These are phyloP conservation scores for Pseudopyricularia cyperi DNA, from an alignment of 2,329 filamentous ascomycete species.

Conservation along the genomic window DNA sequence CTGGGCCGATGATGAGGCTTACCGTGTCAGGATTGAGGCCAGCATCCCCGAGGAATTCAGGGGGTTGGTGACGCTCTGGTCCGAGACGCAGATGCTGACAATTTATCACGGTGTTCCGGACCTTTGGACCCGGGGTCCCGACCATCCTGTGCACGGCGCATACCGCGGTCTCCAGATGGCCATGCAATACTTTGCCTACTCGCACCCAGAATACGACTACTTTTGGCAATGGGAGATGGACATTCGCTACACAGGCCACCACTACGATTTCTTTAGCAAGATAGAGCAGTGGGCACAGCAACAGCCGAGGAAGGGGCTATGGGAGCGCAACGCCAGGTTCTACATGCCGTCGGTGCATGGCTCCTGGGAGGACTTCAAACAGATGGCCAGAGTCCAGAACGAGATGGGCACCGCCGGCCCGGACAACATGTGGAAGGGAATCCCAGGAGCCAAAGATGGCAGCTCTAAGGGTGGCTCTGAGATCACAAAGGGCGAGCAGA, in stretches of 20 bases:
- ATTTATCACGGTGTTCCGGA: constrained; percentile 83
- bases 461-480: constrained; percentile 19
- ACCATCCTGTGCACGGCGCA: constrained; percentile 76
- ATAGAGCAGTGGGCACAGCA: constrained; percentile 54
- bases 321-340: constrained; percentile 69
- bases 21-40: constrained; percentile 51
- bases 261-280: constrained; percentile 61
- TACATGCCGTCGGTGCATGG: constrained; percentile 68
- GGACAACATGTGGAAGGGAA: constrained; percentile 53
- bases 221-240: constrained; percentile 98
- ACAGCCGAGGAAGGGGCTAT: constrained; percentile 68
- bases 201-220: constrained; percentile 79
- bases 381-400: constrained; percentile 63
- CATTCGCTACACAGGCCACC: constrained; percentile 78
- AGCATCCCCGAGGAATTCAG: constrained; percentile 73
- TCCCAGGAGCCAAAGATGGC: constrained; percentile 21
- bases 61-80: constrained; percentile 84
- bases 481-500: constrained; percentile 34
- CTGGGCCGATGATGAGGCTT: constrained; percentile 62
- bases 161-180: constrained; percentile 92
- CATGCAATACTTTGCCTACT: constrained; percentile 82
- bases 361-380: constrained; percentile 66
- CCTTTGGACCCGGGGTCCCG: constrained; percentile 49
- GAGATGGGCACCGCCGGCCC: constrained; percentile 53
- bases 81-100: constrained; percentile 80